Evolutionary conservation across 108 stramenopile genomes (phyloP).

Genomic region (Pinguiococcus pyrenoidosus): DNA sequence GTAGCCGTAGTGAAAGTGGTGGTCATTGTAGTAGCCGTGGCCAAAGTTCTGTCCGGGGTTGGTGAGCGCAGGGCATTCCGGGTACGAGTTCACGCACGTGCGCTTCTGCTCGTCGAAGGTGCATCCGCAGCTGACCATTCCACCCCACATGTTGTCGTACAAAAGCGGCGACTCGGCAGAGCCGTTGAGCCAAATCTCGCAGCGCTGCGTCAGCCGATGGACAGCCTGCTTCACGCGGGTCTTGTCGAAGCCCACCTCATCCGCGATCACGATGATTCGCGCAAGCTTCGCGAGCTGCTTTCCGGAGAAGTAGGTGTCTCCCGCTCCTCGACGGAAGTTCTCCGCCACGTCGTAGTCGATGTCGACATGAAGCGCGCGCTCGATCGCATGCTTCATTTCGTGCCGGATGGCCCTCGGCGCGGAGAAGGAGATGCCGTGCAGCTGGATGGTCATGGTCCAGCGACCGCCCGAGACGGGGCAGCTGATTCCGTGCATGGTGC

Average conservation of each 20-base stretch:
- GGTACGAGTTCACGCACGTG: slow-evolving; percentile 52
- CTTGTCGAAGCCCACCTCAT: slow-evolving; percentile 42
- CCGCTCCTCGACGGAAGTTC: slow-evolving; percentile 66
- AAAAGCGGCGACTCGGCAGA: slow-evolving; percentile 51
- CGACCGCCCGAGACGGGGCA: slow-evolving; percentile 20
- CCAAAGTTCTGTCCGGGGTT: slow-evolving; percentile 79
- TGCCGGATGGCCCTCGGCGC: slow-evolving; percentile 4
- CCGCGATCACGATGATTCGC: slow-evolving; percentile 60
- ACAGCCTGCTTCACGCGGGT: background rate
- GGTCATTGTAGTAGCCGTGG: slow-evolving; percentile 80
- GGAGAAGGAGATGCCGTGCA: slow-evolving; percentile 6
- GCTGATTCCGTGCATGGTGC: slow-evolving; percentile 29
- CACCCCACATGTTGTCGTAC: slow-evolving; percentile 75
- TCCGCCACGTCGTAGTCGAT: slow-evolving; percentile 42
- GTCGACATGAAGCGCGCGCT: slow-evolving; percentile 10
- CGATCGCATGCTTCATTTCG: slow-evolving; percentile 12
- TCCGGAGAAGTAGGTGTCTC: slow-evolving; percentile 87
- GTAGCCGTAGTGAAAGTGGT: slow-evolving; percentile 85
- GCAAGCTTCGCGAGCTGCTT: slow-evolving; percentile 79
- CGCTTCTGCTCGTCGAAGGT: slow-evolving; percentile 39
- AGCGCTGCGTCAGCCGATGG: too few relatives aligned
- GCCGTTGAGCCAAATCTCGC: slow-evolving; percentile 79
- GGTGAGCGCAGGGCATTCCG: slow-evolving; percentile 63
- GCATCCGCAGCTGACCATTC: slow-evolving; percentile 77
- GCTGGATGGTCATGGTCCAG: slow-evolving; percentile 20